A percentile compares a stretch with the other conserved stretches of the same genome.
phyloP scores from a whole-genome alignment of 1,284 basidiomycete species.

The Cryptococcus sp. region DNA sequence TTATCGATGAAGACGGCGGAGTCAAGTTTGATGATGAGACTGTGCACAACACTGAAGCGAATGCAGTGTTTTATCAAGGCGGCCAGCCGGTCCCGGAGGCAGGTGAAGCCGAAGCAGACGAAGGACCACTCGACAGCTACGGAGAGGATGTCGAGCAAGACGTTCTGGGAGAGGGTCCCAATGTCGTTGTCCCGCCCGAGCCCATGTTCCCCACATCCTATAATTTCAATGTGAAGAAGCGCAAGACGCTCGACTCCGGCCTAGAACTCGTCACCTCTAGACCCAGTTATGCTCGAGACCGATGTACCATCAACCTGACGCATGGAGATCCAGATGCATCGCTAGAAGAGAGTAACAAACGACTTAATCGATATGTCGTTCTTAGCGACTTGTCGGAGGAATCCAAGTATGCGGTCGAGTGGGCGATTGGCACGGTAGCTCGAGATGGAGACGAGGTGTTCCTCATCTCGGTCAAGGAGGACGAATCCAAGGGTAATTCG shows the following conservation, averaged over 20 bases:
- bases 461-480: conserved; percentile 87
- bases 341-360: conserved; percentile 55
- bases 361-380: conserved; percentile 72
- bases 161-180: conserved; percentile 59
- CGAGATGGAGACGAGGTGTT: conserved; percentile 89
- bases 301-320: conserved; percentile 83
- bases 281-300: conserved; percentile 81
- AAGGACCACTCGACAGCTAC: conserved; percentile 52
- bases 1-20: conserved; percentile 45
- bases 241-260: conserved; percentile 33
- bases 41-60: conserved; percentile 65
- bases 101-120: conserved; percentile 37
- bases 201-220: conserved; percentile 31
- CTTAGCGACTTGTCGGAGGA: conserved; percentile 93
- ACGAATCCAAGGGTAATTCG: conserved; percentile 73
- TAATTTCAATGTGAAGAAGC: conserved; percentile 15
- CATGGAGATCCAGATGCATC: conserved; percentile 71
- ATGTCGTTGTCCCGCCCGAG: conserved; percentile 60
- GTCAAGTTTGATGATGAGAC: conserved; percentile 73
- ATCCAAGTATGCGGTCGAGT: conserved; percentile 84
- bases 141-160: conserved; percentile 54
- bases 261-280: conserved; percentile 60
- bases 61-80: conserved; percentile 56
- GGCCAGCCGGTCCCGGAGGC: conserved; percentile 26
- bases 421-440: conserved; percentile 94